A percentile compares a stretch with the other conserved stretches of the same genome.
phyloP scores from a whole-genome alignment of 1,139 yeast species.

The Meyerozyma smithsonii region DNA sequence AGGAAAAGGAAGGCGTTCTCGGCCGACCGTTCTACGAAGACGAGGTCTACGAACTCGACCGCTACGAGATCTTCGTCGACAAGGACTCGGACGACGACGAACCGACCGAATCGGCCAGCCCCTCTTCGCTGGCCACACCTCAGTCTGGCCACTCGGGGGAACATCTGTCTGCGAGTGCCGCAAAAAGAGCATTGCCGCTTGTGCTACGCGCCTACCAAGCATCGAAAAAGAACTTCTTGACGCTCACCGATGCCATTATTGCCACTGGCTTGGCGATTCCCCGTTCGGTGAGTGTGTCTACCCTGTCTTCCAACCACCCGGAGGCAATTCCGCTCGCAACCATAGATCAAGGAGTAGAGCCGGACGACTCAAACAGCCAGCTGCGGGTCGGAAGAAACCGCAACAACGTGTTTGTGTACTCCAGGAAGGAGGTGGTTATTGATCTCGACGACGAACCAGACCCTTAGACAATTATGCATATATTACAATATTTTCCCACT shows the following conservation, averaged over 20 bases:
- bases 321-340: background rate
- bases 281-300: conserved; percentile 42
- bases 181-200: background rate
- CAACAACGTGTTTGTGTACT: conserved; percentile 47
- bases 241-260: conserved; percentile 50
- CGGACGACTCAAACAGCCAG: background rate
- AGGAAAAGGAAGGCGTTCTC: conserved; percentile 71
- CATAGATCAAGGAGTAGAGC: conserved; percentile 1
- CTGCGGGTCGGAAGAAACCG: conserved; percentile 16
- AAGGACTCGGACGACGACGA: conserved; percentile 20
- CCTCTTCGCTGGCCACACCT: background rate
- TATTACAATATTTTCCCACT: no score
- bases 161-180: background rate
- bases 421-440: conserved; percentile 50
- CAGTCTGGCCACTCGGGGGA: background rate
- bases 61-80: conserved; percentile 39
- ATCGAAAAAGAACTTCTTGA: conserved; percentile 34
- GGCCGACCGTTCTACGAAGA: conserved; percentile 80
- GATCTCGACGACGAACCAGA: conserved; percentile 10
- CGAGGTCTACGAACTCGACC: conserved; percentile 44
- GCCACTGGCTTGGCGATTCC: conserved; percentile 62
- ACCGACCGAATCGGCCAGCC: conserved; percentile 9
- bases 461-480: background rate
- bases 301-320: conserved; percentile 13
- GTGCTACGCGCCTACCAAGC: conserved; percentile 4